Conservation (phyloP, 768 basidiomycete species). For the Naganishia kalamii region DNA sequence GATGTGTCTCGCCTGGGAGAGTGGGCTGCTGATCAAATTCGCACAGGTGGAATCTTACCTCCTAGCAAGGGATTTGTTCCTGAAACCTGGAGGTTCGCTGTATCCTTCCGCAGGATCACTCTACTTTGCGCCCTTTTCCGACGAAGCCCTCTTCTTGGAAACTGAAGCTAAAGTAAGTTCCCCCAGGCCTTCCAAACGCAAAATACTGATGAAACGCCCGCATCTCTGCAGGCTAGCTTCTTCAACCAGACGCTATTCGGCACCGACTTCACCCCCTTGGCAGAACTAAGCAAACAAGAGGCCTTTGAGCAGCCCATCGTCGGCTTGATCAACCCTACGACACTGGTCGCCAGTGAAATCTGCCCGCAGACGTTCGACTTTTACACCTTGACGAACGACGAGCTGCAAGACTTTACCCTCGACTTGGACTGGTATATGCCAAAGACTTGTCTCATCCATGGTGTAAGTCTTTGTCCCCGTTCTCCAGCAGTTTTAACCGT, state of each 20-base stretch:
- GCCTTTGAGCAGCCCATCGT: slow-evolving; percentile 45
- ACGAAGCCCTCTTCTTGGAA: slow-evolving; percentile 40
- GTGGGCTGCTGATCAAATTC: not conserved
- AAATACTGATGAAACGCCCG: not conserved
- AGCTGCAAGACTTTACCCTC: slow-evolving; percentile 39
- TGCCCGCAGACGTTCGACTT: slow-evolving; percentile 43
- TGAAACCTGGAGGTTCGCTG: slow-evolving; percentile 41
- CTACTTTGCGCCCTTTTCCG: slow-evolving; percentile 42
- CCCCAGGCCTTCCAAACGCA: not conserved
- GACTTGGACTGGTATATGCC: slow-evolving; percentile 37
- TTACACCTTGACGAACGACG: slow-evolving; percentile 34
- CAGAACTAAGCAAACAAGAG: slow-evolving; percentile 35
- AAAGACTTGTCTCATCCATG: slow-evolving; percentile 38
- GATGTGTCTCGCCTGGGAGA: not conserved
- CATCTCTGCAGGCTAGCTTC: slow-evolving; percentile 35
- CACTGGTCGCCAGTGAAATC: slow-evolving; percentile 33
- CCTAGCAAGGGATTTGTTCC: slow-evolving; percentile 40
- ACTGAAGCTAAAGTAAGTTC: slow-evolving; percentile 40
- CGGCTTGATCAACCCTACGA: slow-evolving; percentile 41
- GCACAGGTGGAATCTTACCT: slow-evolving; percentile 44
- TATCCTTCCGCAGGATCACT: slow-evolving; percentile 39
- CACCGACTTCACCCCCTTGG: slow-evolving; percentile 40
- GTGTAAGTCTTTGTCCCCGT: slow-evolving; percentile 29
- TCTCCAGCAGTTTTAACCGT: not conserved
- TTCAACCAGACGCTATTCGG: slow-evolving; percentile 45